Percentiles rank a stretch among this genome's conserved stretches.
Conservation (phyloP, 441 rosid genomes). For the Corymbia calophylla region DNA sequence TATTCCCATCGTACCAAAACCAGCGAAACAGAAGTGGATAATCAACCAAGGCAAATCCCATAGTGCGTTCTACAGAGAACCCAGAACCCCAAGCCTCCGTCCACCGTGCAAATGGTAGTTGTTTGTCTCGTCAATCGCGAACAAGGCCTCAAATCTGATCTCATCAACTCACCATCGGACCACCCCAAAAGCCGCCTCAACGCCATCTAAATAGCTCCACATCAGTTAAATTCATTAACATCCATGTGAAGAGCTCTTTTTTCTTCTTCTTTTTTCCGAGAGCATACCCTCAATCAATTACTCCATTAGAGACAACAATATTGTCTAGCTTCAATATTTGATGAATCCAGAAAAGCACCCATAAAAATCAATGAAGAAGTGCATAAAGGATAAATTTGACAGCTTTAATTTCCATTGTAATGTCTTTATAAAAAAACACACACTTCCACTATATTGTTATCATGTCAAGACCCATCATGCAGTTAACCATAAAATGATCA, state of each 20-base stretch:
- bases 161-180: conserved; percentile 85
- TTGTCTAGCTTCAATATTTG: background rate
- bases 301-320: background rate
- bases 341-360: background rate
- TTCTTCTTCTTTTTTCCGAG: background rate
- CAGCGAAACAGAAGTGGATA: background rate
- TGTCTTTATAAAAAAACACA: background rate
- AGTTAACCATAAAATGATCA: background rate
- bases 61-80: conserved; percentile 85
- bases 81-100: conserved; percentile 91
- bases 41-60: conserved; percentile 29
- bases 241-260: background rate
- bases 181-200: conserved; percentile 53
- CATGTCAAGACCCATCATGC: background rate
- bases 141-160: conserved; percentile 85
- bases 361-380: background rate
- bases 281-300: background rate
- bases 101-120: conserved; percentile 55
- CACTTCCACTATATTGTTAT: background rate
- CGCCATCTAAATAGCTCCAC: conserved; percentile 32
- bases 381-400: background rate
- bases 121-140: conserved; percentile 87
- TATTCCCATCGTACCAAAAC: background rate
- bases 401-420: background rate
- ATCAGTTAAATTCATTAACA: background rate